A percentile compares a stretch with the other conserved stretches of the same genome.
phyloP scores from a whole-genome alignment of 2,329 filamentous ascomycete genomes.

The Alternaria sp. region DNA sequence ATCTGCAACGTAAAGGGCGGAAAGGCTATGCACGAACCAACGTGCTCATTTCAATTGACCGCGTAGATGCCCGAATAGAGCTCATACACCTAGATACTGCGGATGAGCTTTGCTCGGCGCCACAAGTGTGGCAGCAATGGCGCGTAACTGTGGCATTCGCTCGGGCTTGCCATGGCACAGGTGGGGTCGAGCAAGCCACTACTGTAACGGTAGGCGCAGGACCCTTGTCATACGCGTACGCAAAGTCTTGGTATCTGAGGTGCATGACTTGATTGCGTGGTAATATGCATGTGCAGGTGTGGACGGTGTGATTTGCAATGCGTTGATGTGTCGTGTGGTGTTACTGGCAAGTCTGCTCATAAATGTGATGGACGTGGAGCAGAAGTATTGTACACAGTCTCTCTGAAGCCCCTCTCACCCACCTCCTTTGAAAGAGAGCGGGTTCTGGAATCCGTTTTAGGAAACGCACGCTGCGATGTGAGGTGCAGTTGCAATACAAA shows the following conservation, averaged over 20 bases:
- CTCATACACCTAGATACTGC: neutral
- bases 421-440: neutral
- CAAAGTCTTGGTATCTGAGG: conserved; percentile 29
- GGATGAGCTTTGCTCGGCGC: conserved; percentile 15
- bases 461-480: conserved; percentile 7
- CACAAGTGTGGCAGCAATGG: conserved; percentile 24
- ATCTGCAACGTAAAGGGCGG: conserved; percentile 6
- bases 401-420: neutral
- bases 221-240: conserved; percentile 26
- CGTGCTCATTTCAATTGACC: conserved; percentile 3
- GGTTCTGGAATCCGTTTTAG: neutral
- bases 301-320: neutral
- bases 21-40: conserved; percentile 4
- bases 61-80: conserved; percentile 3
- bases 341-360: neutral
- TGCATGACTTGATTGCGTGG: conserved; percentile 21
- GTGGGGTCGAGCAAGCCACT: conserved; percentile 20
- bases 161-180: conserved; percentile 7
- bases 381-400: neutral
- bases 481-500: conserved; percentile 19
- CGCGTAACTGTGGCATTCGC: conserved; percentile 11
- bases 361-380: neutral
- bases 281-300: neutral
- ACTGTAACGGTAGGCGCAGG: conserved; percentile 17
- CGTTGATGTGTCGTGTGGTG: neutral